Conservation (phyloP, 148 eudicot genomes). For the Rheum nobile region DNA sequence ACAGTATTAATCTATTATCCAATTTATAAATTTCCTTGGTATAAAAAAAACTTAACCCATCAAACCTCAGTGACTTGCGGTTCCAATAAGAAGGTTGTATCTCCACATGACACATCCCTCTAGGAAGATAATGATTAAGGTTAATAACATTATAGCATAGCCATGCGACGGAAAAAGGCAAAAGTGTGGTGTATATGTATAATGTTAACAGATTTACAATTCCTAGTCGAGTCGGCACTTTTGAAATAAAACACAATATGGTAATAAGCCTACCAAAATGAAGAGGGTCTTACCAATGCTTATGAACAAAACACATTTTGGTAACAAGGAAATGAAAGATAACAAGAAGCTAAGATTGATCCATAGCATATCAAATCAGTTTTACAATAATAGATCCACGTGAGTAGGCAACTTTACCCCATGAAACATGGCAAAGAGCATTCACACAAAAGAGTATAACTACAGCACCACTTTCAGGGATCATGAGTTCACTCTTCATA, state of each 20-base stretch:
- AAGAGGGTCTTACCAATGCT: not conserved
- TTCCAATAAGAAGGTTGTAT: too few relatives aligned
- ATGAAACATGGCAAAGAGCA: not conserved
- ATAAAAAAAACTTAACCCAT: too few relatives aligned
- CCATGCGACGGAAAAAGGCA: too few relatives aligned
- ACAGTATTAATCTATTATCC: too few relatives aligned
- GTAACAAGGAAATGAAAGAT: not conserved
- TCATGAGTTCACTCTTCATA: not conserved
- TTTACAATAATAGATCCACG: not conserved
- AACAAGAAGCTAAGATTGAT: not conserved
- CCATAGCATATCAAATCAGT: not conserved
- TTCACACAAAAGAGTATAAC: not conserved
- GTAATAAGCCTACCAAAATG: not conserved
- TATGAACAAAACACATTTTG: not conserved
- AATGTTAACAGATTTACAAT: not conserved
- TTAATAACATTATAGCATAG: too few relatives aligned
- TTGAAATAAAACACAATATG: not conserved
- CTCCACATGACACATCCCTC: too few relatives aligned
- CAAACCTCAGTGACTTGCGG: too few relatives aligned
- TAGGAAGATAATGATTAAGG: too few relatives aligned
- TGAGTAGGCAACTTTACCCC: not conserved
- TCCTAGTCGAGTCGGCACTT: not conserved
- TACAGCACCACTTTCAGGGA: not conserved
- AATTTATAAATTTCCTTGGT: too few relatives aligned
- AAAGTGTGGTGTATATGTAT: not conserved